phyloP scores from a whole-genome alignment of 257 asterid species.

The Gentiana macrophylla region DNA sequence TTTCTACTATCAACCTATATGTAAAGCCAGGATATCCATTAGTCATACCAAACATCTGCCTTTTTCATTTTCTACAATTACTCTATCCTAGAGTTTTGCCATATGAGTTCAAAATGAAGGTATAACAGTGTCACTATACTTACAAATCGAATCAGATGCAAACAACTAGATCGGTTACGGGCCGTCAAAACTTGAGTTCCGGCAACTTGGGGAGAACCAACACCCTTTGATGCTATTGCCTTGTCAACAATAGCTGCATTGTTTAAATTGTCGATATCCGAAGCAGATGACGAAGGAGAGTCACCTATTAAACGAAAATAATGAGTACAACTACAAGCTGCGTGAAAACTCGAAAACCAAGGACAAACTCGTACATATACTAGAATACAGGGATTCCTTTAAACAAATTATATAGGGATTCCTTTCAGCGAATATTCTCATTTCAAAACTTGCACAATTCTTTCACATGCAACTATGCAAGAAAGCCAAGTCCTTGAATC shows the following conservation, averaged over 20 bases:
- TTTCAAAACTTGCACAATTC: background rate
- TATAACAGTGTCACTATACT: conserved; percentile 14
- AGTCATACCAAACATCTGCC: no score
- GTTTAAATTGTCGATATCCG: conserved; percentile 93
- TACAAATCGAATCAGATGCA: conserved; percentile 31
- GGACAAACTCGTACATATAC: background rate
- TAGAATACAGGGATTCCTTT: background rate
- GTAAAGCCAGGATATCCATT: no score
- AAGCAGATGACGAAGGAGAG: conserved; percentile 98
- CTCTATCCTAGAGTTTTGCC: no score
- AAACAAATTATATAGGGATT: background rate
- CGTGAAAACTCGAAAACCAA: background rate
- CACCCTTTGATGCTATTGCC: conserved; percentile 57
- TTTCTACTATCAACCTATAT: no score
- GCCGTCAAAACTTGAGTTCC: conserved; percentile 30
- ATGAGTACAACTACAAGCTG: conserved; percentile 1
- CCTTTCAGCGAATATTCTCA: background rate
- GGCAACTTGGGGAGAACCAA: conserved; percentile 38
- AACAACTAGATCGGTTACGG: conserved; percentile 27
- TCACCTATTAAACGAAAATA: conserved; percentile 48
- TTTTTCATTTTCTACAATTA: no score
- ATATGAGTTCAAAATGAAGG: background rate
- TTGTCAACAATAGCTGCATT: conserved; percentile 56
- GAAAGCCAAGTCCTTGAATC: background rate
- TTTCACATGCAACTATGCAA: background rate